Conservation (phyloP, 257 asterid species). For the Verbascum thapsus region DNA sequence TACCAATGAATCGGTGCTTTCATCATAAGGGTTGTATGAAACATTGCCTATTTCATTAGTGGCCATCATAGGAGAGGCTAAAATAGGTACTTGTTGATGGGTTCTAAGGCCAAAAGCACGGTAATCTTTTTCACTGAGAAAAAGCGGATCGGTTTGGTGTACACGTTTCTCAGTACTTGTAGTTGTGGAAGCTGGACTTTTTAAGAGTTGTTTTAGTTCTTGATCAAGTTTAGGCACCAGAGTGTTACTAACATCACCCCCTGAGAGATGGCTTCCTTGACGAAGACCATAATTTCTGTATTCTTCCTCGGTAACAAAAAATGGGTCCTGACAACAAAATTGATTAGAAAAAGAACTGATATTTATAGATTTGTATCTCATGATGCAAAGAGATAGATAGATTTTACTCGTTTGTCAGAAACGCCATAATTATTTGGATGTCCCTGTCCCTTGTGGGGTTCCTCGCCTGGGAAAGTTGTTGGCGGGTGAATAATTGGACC, state of each 20-base stretch:
- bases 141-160: conserved; percentile 40
- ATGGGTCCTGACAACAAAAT: conserved; percentile 36
- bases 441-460: conserved; percentile 30
- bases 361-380: conserved; percentile 36
- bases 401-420: conserved; percentile 31
- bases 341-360: conserved; percentile 33
- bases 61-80: conserved; percentile 32
- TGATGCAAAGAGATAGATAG: conserved; percentile 28
- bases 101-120: conserved; percentile 60
- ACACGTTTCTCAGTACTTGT: conserved; percentile 28
- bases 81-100: conserved; percentile 28
- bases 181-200: conserved; percentile 33
- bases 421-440: conserved; percentile 27
- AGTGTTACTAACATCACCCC: conserved; percentile 26
- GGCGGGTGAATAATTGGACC: too few relatives aligned
- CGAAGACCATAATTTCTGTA: conserved; percentile 77
- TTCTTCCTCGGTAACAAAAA: conserved; percentile 69
- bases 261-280: conserved; percentile 39
- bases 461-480: too few relatives aligned
- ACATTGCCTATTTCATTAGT: conserved; percentile 24
- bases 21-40: conserved; percentile 54
- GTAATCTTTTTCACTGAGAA: conserved; percentile 60
- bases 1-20: conserved; percentile 66
- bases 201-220: conserved; percentile 43
- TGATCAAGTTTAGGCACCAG: conserved; percentile 42